A percentile compares a stretch with the other conserved stretches of the same genome.
These are phyloP conservation scores for Globisporangium abappressorium DNA, from an alignment of 352 stramenopile species.

Conservation along the genomic window DNA sequence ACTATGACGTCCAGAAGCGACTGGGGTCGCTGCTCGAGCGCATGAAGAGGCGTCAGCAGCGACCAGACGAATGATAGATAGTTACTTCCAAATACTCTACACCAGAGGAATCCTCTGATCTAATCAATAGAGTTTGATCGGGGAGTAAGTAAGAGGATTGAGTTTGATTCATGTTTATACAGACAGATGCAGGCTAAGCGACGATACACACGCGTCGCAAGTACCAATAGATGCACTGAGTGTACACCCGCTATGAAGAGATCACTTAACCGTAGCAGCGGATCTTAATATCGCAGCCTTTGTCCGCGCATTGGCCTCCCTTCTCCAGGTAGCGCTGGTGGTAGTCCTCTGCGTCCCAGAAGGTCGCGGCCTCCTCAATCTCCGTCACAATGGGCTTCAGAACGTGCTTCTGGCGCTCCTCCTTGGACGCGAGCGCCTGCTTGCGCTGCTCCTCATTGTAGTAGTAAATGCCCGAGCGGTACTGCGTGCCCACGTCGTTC, in stretches of 20 bases:
- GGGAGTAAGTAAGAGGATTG: not conserved
- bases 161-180: not conserved
- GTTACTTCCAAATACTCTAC: not conserved
- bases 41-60: constrained; percentile 31
- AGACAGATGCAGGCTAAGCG: not conserved
- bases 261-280: constrained; percentile 56
- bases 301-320: constrained; percentile 90
- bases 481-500: constrained; percentile 92
- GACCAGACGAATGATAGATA: not conserved
- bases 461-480: constrained; percentile 95
- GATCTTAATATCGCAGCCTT: constrained; percentile 88
- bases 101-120: too few species aligned
- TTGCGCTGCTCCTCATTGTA: constrained; percentile 90
- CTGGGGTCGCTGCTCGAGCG: constrained; percentile 37
- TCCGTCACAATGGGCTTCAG: constrained; percentile 89
- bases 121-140: not conserved
- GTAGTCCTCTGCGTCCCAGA: constrained; percentile 93
- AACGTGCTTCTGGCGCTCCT: constrained; percentile 59
- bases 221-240: not conserved
- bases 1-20: constrained; percentile 27
- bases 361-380: constrained; percentile 73
- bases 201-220: not conserved
- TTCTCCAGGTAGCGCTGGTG: constrained; percentile 98
- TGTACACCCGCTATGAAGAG: too few species aligned
- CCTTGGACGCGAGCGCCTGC: constrained; percentile 54